Percentiles rank a stretch among this genome's conserved stretches.
Evolutionary conservation across 1,284 basidiomycete species (phyloP).

Genomic region (Irpex sp.): DNA sequence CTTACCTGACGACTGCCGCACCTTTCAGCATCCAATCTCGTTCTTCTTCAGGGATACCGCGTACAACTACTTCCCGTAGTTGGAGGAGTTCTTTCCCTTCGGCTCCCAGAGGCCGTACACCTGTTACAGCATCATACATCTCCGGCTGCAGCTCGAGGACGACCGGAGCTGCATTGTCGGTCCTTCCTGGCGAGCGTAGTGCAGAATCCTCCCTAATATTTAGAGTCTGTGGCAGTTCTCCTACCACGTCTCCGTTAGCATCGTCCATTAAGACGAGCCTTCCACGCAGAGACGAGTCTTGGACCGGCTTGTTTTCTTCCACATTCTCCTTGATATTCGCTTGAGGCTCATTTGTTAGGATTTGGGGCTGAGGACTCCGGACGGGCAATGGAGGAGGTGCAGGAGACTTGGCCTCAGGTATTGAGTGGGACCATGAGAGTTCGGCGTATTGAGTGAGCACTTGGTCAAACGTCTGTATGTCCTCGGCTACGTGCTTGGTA

Average conservation of each 20-base stretch:
- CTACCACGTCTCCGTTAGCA: constrained; percentile 70
- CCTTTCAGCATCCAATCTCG: constrained; percentile 73
- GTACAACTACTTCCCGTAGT: constrained; percentile 52
- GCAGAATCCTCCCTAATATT: constrained; percentile 55
- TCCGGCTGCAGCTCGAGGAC: constrained; percentile 63
- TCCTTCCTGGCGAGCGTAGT: constrained; percentile 25
- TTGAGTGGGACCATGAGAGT: constrained; percentile 21
- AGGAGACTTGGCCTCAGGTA: constrained; percentile 4
- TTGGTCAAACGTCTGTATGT: constrained; percentile 67
- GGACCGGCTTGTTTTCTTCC: constrained; percentile 12
- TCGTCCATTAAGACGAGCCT: constrained; percentile 75
- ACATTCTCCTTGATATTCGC: constrained; percentile 8
- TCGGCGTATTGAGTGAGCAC: constrained; percentile 67
- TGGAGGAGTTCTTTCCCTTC: constrained; percentile 36
- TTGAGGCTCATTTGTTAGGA: not conserved
- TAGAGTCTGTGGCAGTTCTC: constrained; percentile 62
- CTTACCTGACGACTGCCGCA: constrained; percentile 66
- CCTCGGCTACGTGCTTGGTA: constrained; percentile 43
- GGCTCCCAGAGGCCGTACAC: constrained; percentile 14
- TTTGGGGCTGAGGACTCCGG: not conserved
- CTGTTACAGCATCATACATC: constrained; percentile 30
- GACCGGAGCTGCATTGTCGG: constrained; percentile 44
- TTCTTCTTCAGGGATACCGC: constrained; percentile 60
- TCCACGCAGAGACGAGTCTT: constrained; percentile 53
- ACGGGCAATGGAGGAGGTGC: constrained; percentile 8